A percentile compares a stretch with the other conserved stretches of the same genome.
phyloP scores from a whole-genome alignment of 805 yeast genomes.

The Yamadazyma paraphyllophila region DNA sequence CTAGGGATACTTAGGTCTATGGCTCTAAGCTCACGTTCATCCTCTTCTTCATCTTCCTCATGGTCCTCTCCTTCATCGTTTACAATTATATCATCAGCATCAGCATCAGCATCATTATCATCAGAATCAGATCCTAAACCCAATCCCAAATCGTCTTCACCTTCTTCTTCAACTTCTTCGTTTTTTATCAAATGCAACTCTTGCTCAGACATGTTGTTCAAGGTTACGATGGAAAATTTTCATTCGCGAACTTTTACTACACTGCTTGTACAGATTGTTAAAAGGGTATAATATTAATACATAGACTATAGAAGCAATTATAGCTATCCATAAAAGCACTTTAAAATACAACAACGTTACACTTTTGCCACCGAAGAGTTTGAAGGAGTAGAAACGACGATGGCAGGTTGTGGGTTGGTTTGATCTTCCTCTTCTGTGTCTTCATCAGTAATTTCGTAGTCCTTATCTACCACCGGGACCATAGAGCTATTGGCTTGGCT shows the following conservation, averaged over 20 bases:
- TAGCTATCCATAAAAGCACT: neutral
- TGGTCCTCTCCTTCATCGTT: conserved; percentile 29
- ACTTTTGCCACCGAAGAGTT: conserved; percentile 9
- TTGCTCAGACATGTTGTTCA: conserved; percentile 13
- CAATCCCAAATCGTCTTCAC: conserved; percentile 14
- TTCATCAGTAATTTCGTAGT: conserved; percentile 31
- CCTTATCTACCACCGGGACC: conserved; percentile 46
- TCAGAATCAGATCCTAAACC: conserved; percentile 11
- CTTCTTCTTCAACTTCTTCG: neutral
- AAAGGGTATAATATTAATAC: neutral
- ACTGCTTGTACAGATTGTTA: neutral
- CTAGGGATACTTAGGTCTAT: conserved; percentile 45
- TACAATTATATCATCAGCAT: neutral
- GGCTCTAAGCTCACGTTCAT: conserved; percentile 32
- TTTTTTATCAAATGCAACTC: conserved; percentile 4
- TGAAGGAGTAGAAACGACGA: conserved; percentile 14
- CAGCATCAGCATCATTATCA: neutral
- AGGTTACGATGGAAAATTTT: conserved; percentile 2
- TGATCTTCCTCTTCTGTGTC: conserved; percentile 13
- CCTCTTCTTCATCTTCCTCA: conserved; percentile 34
- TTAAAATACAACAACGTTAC: conserved; percentile 6
- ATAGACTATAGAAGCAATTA: conserved; percentile 1
- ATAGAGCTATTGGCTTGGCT: conserved; percentile 27
- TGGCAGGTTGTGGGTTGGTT: conserved; percentile 9
- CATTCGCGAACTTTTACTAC: neutral